These are phyloP conservation scores for Candolleomyces aberdarensis DNA, from an alignment of 768 basidiomycete species.

Conservation along the genomic window DNA sequence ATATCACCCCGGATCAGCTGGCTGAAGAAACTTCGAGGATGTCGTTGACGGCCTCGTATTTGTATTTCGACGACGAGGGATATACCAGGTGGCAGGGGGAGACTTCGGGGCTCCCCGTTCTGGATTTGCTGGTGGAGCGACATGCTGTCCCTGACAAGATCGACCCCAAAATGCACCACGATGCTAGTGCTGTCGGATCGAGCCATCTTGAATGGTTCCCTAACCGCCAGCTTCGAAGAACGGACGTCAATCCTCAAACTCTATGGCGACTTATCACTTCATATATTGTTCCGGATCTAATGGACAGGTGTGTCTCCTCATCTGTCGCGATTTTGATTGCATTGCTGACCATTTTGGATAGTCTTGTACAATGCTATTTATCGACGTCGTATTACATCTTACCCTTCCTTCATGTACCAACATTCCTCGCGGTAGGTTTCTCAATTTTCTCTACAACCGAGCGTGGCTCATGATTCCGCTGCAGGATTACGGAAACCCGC, in stretches of 20 bases:
- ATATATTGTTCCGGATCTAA: conserved; percentile 82
- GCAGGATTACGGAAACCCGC: conserved; percentile 90
- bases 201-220: conserved; percentile 72
- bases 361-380: conserved; percentile 79
- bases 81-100: conserved; percentile 91
- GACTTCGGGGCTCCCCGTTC: conserved; percentile 85
- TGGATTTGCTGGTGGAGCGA: conserved; percentile 78
- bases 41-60: conserved; percentile 72
- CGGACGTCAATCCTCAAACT: conserved; percentile 82
- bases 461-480: not conserved
- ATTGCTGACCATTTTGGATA: conserved; percentile 24
- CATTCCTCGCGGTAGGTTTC: conserved; percentile 68
- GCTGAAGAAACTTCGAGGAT: conserved; percentile 59
- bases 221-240: conserved; percentile 67
- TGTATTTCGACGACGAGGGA: conserved; percentile 86
- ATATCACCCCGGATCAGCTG: conserved; percentile 39
- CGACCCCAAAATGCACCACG: conserved; percentile 21
- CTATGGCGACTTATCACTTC: conserved; percentile 87
- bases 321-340: conserved; percentile 6
- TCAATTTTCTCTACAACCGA: conserved; percentile 8
- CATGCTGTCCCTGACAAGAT: conserved; percentile 39
- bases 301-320: conserved; percentile 71
- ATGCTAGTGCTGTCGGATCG: conserved; percentile 28
- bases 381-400: conserved; percentile 93
- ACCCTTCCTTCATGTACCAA: conserved; percentile 90